A percentile compares a stretch with the other conserved stretches of the same genome.
Conservation (phyloP, 805 yeast species). For the Myxozyma lipomycoides region DNA sequence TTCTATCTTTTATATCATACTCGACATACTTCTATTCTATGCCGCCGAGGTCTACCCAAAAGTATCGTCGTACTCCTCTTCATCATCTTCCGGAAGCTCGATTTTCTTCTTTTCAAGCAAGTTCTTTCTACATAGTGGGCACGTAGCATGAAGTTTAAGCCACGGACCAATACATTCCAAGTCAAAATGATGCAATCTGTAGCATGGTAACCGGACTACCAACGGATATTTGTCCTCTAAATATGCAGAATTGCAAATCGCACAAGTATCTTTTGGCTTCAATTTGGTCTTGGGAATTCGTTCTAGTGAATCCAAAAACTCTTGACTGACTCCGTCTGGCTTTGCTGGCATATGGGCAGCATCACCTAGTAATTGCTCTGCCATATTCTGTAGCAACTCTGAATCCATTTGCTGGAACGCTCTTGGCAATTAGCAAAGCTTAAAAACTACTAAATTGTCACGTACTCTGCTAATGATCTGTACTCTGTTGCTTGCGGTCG, state of each 20-base stretch:
- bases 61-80: constrained; percentile 70
- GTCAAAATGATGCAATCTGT: constrained; percentile 67
- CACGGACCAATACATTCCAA: constrained; percentile 89
- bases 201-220: constrained; percentile 71
- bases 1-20: too few species aligned
- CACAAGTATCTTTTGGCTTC: constrained; percentile 56
- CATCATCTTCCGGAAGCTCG: constrained; percentile 55
- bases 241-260: constrained; percentile 77
- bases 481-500: constrained; percentile 2
- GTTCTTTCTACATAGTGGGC: constrained; percentile 83
- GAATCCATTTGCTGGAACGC: constrained; percentile 20
- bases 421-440: not conserved
- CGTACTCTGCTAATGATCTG: constrained; percentile 19
- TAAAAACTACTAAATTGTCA: not conserved
- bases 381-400: constrained; percentile 16
- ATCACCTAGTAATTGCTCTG: constrained; percentile 19
- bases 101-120: constrained; percentile 50
- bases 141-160: constrained; percentile 57
- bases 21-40: too few species aligned
- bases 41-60: too few species aligned
- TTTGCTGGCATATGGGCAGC: constrained; percentile 16
- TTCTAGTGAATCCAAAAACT: constrained; percentile 71
- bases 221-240: constrained; percentile 72
- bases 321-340: constrained; percentile 56
- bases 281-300: constrained; percentile 52